phyloP scores from a whole-genome alignment of 2,329 filamentous ascomycete genomes.

The Aotearoamyces nothofagi region DNA sequence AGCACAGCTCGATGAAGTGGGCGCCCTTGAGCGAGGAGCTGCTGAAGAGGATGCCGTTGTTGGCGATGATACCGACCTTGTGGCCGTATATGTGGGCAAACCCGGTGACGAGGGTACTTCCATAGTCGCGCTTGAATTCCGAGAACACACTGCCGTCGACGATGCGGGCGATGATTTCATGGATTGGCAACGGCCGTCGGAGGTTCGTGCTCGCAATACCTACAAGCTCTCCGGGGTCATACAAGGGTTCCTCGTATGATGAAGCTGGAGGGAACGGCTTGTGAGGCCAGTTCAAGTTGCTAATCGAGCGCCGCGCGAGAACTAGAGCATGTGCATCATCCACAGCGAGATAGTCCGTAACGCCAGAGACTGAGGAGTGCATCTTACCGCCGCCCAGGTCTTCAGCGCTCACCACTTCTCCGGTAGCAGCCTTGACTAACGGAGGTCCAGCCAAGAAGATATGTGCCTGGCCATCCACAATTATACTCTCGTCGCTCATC shows the following conservation, averaged over 20 bases:
- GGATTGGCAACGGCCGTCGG: conserved; percentile 68
- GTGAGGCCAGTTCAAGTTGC: conserved; percentile 78
- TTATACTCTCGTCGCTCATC: conserved; percentile 97
- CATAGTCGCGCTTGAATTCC: conserved; percentile 91
- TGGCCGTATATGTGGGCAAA: conserved; percentile 86
- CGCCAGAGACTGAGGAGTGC: conserved; percentile 81
- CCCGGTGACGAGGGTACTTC: conserved; percentile 76
- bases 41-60: conserved; percentile 90
- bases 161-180: conserved; percentile 83
- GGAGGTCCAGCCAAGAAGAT: conserved; percentile 94
- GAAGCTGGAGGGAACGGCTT: conserved; percentile 23
- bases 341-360: conserved; percentile 89
- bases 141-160: conserved; percentile 83
- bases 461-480: conserved; percentile 88
- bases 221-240: conserved; percentile 64
- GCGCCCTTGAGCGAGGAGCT: conserved; percentile 83
- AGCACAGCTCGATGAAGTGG: conserved; percentile 92
- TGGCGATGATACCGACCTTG: conserved; percentile 83
- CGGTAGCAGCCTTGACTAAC: conserved; percentile 89
- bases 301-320: conserved; percentile 67
- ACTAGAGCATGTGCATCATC: conserved; percentile 86
- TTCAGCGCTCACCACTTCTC: conserved; percentile 80
- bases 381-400: conserved; percentile 81
- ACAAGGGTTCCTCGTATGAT: conserved; percentile 61
- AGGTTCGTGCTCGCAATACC: conserved; percentile 88